Conservation (phyloP, 2,329 filamentous ascomycete genomes). For the Saccharata proteae region DNA sequence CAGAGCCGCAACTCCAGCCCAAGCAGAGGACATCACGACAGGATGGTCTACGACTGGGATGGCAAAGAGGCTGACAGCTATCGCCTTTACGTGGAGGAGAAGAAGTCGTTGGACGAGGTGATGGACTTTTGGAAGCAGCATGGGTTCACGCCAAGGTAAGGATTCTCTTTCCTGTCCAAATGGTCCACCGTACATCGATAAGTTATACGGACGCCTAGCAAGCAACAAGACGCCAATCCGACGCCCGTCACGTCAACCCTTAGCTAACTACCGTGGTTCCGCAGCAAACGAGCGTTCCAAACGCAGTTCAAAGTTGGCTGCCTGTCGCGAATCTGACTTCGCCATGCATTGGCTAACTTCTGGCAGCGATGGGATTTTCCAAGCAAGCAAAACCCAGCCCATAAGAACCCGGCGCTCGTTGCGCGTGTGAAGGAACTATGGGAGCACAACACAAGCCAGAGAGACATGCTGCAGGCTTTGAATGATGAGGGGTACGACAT, state of each 20-base stretch:
- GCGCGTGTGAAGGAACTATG: conserved; percentile 64
- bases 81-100: conserved; percentile 66
- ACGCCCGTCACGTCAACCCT: too few species aligned
- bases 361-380: conserved; percentile 60
- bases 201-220: conserved; percentile 8
- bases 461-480: conserved; percentile 56
- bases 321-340: neutral
- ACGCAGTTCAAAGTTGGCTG: conserved; percentile 50
- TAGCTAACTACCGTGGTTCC: conserved; percentile 2
- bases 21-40: neutral
- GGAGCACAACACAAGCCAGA: conserved; percentile 60
- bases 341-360: neutral
- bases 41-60: conserved; percentile 36
- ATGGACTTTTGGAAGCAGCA: conserved; percentile 53
- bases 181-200: conserved; percentile 7
- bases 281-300: conserved; percentile 64
- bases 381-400: conserved; percentile 57
- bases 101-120: conserved; percentile 60
- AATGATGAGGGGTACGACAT: conserved; percentile 63
- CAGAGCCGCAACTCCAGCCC: neutral
- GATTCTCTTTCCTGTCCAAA: conserved; percentile 4
- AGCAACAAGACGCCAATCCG: neutral
- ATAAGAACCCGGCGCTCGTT: conserved; percentile 57
- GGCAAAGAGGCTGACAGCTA: conserved; percentile 54
- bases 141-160: conserved; percentile 58